phyloP scores from a whole-genome alignment of 2,329 filamentous ascomycete species.

The Pseudophaeomoniella oleicola region DNA sequence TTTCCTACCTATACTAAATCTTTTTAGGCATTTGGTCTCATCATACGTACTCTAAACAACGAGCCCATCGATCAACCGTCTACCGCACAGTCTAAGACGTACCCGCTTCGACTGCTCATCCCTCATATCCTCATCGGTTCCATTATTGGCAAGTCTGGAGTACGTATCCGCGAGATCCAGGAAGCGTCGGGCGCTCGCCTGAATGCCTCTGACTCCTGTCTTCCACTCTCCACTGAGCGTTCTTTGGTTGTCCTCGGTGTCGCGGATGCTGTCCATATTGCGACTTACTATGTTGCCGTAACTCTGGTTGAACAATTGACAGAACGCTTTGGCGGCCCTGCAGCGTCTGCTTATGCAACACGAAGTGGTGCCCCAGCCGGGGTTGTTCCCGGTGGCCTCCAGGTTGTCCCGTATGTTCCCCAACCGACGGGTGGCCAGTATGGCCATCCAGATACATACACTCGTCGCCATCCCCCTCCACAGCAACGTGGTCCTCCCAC shows the following conservation, averaged over 20 bases:
- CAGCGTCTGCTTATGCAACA: constrained; percentile 94
- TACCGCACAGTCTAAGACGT: constrained; percentile 89
- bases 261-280: constrained; percentile 95
- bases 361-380: constrained; percentile 86
- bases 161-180: constrained; percentile 94
- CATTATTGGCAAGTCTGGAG: constrained; percentile 94
- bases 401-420: constrained; percentile 94
- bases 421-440: constrained; percentile 88
- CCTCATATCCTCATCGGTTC: constrained; percentile 96
- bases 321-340: constrained; percentile 87
- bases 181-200: constrained; percentile 91
- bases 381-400: constrained; percentile 92
- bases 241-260: constrained; percentile 97
- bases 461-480: constrained; percentile 60
- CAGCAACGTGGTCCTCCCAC: constrained; percentile 62
- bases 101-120: constrained; percentile 85
- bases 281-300: constrained; percentile 95
- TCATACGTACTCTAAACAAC: constrained; percentile 96
- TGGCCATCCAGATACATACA: constrained; percentile 73
- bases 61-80: constrained; percentile 80
- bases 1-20: constrained; percentile 15
- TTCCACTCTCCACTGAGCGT: constrained; percentile 88
- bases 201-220: constrained; percentile 88
- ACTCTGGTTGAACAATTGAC: constrained; percentile 96
- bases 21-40: constrained; percentile 77